Base-by-base conservation (phyloP, 2,329 filamentous ascomycete genomes). In the Aspergillus ruber region DNA sequence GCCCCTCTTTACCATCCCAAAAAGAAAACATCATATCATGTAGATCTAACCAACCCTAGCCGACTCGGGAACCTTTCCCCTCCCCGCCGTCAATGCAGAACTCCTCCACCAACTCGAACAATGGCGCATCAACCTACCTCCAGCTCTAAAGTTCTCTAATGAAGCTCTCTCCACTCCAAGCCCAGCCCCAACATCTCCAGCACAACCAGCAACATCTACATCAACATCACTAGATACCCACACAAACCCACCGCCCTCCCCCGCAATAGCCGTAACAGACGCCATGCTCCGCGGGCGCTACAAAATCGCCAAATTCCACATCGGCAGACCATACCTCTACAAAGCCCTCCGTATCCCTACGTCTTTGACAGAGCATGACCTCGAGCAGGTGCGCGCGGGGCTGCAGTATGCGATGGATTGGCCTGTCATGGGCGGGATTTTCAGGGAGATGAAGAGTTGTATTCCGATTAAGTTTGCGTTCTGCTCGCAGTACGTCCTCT, bases 81-180 rank as follows among this genome's bases (percentile, higher is more conserved):
- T 72, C 6, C 70, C 74, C 12, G 70, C 70, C 6, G 65, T 80
- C 44, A 76, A 74, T 18, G 63, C 70, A 27, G 77, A 80, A 57
- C 72, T 79, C 49, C 70, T 74, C 43, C 75, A 79, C 57, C 77
- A 80, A 59, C 70, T 79, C 15, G 75, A 78, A 55, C 75, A 78
- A 57, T 80, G 77, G 77, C 74, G 75, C 21, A 65, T 59, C 4
- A 77, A 78, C 46, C 71, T 79, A 12, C 76, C 77, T 8, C 52
- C 68, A 13, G 62, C 69, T 6, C 67, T 78, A 15, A 73, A 76
- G 48, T 77, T 76, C 51, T 59, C 65, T 12, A 68, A 74, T 41
- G 44, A 52, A 35, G 50, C 50, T 43, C 25, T 55, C 56, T 25
- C 53, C 17, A 62, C 54, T 43, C 58, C 56, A 20, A 49, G 20